phyloP scores from a whole-genome alignment of 441 rosid genomes.

The Populus hybrid region DNA sequence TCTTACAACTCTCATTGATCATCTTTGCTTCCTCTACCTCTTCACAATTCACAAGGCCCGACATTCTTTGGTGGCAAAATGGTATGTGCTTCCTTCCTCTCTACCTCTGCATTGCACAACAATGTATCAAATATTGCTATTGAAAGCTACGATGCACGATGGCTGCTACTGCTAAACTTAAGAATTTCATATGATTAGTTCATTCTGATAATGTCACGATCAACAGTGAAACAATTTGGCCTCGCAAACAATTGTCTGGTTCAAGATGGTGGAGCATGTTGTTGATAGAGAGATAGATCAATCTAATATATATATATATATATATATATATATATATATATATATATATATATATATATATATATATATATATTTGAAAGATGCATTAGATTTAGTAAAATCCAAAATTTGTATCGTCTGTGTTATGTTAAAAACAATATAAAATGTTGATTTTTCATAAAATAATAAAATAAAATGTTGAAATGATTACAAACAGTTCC shows the following conservation, averaged over 20 bases:
- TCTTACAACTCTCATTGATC: constrained; percentile 13
- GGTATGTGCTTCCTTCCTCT: constrained; percentile 20
- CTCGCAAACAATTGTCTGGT: not conserved
- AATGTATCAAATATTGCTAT: not conserved
- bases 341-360: too few relatives aligned
- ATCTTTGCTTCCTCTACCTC: constrained; percentile 14
- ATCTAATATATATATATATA: too few relatives aligned
- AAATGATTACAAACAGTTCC: not conserved
- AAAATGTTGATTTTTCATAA: not conserved
- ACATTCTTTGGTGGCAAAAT: constrained; percentile 34
- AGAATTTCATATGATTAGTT: too few relatives aligned
- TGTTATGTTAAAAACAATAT: too few relatives aligned
- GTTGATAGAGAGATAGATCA: not conserved
- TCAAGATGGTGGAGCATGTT: not conserved
- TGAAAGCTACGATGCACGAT: too few relatives aligned
- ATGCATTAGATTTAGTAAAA: too few relatives aligned
- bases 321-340: too few relatives aligned
- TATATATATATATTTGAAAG: too few relatives aligned
- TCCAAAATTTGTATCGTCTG: too few relatives aligned
- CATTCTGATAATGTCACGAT: not conserved
- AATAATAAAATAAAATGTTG: too few relatives aligned
- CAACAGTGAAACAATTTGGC: not conserved
- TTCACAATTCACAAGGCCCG: constrained; percentile 17
- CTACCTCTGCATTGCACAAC: not conserved
- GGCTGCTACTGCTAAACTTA: too few relatives aligned